Base-by-base conservation (phyloP, 192 early-diverging fungal species). In the Coemansia sp. region DNA sequence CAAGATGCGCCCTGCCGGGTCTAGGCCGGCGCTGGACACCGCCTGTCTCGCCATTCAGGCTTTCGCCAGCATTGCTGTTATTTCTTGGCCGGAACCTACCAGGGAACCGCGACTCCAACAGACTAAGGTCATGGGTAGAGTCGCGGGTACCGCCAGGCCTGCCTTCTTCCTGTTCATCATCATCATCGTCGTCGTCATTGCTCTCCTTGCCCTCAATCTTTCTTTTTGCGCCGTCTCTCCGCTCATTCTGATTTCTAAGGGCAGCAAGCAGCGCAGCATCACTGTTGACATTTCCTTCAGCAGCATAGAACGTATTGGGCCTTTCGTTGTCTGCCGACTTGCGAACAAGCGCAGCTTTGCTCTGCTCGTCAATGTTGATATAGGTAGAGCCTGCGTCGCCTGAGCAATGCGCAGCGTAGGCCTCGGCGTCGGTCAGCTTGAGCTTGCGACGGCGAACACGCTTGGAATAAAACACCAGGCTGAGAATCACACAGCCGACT, bases 381-480 rank as follows among this genome's bases (percentile, higher is more conserved):
- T 10, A 42, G 39, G 39, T 3, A 16, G 9, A 16, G 9, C 39
- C 14, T 42, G 39, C 11, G 49, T 24, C 13, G 49, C 49, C 49
- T 23, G 49, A 42, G 39, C 39, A 42, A 19, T 51, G 49, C 8
- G n/a, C 49, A 8, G 5, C 6, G 49, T 51, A 51, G 20, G 49
- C 49, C 4, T 51, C 49, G 22, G 49, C 9, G 22, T 51, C 24
- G 22, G n/a, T 51, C 16, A 25, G 19, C 22, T 11, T 22, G 9
- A 51, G 49, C 29, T 55, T 55, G 53, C 53, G 53, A 18, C 53
- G 53, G 10, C 53, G 53, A 27, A 55, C 14, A 2, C 29, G 6
- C 18, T 55, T 55, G 53, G 53, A 55, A n/a, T 55, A 55, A 19
- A 55, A 55, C 6, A 55, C 6, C 11, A 27, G 18, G 28, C 53